Percentiles rank a stretch among this genome's conserved stretches.
These are phyloP conservation scores for Globisporangium emineosum DNA, from an alignment of 352 stramenopile species.

Conservation along the genomic window DNA sequence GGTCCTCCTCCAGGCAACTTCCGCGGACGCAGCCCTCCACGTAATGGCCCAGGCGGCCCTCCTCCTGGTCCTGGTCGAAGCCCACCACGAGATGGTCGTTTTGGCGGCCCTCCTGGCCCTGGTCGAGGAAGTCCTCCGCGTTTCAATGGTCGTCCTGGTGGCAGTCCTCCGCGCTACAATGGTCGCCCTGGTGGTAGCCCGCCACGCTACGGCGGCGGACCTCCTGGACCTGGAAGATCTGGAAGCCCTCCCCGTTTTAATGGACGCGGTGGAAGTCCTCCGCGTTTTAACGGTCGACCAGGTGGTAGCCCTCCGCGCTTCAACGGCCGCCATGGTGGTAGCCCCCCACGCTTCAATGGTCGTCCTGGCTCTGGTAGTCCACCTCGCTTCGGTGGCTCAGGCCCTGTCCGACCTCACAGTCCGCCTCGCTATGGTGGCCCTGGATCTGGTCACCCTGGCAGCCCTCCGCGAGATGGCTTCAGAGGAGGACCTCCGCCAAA, in stretches of 20 bases:
- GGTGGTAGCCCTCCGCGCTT: conserved; percentile 2
- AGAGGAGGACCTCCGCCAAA: conserved; percentile 19
- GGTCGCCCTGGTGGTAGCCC: background rate
- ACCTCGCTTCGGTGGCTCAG: background rate
- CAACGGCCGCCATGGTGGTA: too few relatives aligned
- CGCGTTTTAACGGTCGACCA: background rate
- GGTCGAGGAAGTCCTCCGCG: background rate
- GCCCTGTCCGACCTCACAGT: conserved; percentile 13
- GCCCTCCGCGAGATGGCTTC: conserved; percentile 26
- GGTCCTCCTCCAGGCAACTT: conserved; percentile 15
- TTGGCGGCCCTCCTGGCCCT: background rate
- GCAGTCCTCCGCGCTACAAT: conserved; percentile 9
- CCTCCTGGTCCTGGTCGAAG: conserved; percentile 20
- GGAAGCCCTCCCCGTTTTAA: background rate
- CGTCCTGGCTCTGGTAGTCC: conserved; percentile 6
- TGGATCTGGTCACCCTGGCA: background rate
- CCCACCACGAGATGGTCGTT: conserved; percentile 10
- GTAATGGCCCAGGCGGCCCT: conserved; percentile 19
- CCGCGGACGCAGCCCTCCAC: conserved; percentile 26
- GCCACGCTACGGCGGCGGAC: background rate
- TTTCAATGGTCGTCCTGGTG: background rate
- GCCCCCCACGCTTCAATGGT: background rate
- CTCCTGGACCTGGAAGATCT: background rate
- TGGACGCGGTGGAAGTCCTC: background rate
- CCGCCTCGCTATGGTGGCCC: conserved; percentile 1